phyloP scores from a whole-genome alignment of 306 rosid species.

The Fagus crenata region DNA sequence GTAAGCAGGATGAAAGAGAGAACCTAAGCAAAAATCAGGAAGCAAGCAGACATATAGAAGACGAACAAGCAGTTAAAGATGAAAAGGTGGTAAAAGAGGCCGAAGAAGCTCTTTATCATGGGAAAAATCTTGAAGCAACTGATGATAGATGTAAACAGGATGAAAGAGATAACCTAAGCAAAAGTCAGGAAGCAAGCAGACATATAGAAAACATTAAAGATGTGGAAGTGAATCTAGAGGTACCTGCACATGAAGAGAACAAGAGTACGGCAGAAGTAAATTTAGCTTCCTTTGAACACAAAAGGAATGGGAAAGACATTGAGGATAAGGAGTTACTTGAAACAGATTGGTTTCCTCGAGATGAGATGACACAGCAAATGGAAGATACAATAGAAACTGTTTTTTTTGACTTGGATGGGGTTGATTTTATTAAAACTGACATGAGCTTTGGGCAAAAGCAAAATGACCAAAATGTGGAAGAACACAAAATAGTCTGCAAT shows the following conservation, averaged over 20 bases:
- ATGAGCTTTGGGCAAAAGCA: conserved; percentile 39
- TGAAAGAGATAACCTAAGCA: conserved; percentile 25
- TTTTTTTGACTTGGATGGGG: conserved; percentile 29
- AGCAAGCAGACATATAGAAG: conserved; percentile 13
- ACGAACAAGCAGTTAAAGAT: conserved; percentile 9
- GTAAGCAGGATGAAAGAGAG: conserved; percentile 25
- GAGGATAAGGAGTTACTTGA: conserved; percentile 37
- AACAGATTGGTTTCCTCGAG: conserved; percentile 40
- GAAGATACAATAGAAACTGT: conserved; percentile 31
- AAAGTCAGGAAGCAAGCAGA: conserved; percentile 2
- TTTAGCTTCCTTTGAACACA: conserved; percentile 16
- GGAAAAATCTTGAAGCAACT: conserved; percentile 24
- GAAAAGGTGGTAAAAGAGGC: neutral
- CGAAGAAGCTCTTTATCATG: conserved; percentile 23
- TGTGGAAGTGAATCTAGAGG: conserved; percentile 22
- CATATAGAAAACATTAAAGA: conserved; percentile 12
- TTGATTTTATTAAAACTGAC: conserved; percentile 29
- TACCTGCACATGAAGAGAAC: conserved; percentile 20
- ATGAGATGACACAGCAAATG: conserved; percentile 36
- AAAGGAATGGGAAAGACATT: conserved; percentile 24
- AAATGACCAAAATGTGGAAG: conserved; percentile 32
- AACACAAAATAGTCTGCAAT: conserved; percentile 38
- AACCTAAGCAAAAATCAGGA: conserved; percentile 20
- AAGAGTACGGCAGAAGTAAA: conserved; percentile 21
- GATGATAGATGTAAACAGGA: conserved; percentile 22